Conservation (phyloP, 192 early-diverging fungal genomes). For the Haplosporangium gracile region DNA sequence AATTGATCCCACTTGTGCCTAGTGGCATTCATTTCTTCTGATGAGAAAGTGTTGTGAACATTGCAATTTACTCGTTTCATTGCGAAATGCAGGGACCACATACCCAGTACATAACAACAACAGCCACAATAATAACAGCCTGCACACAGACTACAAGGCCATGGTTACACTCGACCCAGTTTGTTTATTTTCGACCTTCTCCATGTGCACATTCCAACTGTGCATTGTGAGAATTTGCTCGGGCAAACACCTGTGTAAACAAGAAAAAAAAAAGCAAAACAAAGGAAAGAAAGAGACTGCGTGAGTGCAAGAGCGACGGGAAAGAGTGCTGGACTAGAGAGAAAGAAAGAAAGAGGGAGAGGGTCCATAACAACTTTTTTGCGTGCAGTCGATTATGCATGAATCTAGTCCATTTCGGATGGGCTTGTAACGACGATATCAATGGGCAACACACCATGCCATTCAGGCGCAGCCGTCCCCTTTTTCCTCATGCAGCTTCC, state of each 20-base stretch:
- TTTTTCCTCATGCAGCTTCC: neutral
- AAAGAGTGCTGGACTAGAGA: too few species aligned
- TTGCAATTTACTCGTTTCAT: neutral
- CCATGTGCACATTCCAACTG: neutral
- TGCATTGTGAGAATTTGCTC: neutral
- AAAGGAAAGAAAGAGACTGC: neutral
- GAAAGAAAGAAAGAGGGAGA: neutral
- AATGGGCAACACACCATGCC: neutral
- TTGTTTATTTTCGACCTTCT: neutral
- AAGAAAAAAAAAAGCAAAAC: neutral
- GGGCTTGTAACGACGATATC: neutral
- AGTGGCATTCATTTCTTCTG: neutral
- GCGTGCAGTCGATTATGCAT: neutral
- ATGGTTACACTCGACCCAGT: slow-evolving; percentile 1
- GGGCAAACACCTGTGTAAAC: neutral
- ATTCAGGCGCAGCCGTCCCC: neutral
- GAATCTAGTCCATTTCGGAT: neutral
- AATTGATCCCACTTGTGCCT: too few species aligned
- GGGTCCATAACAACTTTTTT: neutral
- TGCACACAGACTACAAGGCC: neutral
- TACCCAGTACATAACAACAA: neutral
- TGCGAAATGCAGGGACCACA: neutral
- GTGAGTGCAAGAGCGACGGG: too few species aligned
- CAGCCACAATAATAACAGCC: neutral
- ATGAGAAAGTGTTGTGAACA: neutral